A percentile compares a stretch with the other conserved stretches of the same genome.
Conservation (phyloP, 148 eudicot genomes). For the Vaccinium macrocarpon region DNA sequence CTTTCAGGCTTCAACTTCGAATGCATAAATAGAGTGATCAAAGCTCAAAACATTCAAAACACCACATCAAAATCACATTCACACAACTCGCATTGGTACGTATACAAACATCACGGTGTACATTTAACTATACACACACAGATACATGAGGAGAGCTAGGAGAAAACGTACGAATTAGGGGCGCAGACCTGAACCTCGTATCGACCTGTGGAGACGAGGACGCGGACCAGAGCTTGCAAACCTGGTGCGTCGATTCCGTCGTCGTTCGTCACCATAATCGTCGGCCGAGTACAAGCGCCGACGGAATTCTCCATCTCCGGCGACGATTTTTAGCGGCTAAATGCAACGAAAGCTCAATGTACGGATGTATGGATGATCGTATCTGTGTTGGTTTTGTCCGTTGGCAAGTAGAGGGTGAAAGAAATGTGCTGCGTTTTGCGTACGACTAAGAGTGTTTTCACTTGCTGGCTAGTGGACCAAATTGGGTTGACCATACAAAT, state of each 20-base stretch:
- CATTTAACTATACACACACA: neutral
- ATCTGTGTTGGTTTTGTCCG: neutral
- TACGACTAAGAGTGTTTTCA: neutral
- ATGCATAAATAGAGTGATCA: neutral
- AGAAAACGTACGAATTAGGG: slow-evolving; percentile 66
- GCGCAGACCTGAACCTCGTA: slow-evolving; percentile 77
- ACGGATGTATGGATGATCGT: neutral
- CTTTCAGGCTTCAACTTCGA: slow-evolving; percentile 4
- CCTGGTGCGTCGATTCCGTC: slow-evolving; percentile 96
- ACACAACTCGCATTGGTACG: neutral
- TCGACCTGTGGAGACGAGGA: slow-evolving; percentile 61
- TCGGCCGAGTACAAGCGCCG: slow-evolving; percentile 29
- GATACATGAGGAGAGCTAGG: neutral
- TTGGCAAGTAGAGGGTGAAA: neutral
- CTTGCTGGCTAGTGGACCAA: too few relatives aligned
- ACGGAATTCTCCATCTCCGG: slow-evolving; percentile 27
- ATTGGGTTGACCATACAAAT: too few relatives aligned
- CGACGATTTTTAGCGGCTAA: neutral
- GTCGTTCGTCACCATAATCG: slow-evolving; percentile 89
- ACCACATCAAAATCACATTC: neutral
- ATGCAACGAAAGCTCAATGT: neutral
- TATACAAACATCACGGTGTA: neutral
- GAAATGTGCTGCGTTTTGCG: neutral
- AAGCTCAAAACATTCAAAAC: neutral
- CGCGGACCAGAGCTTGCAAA: slow-evolving; percentile 63